Conservation (phyloP, 192 early-diverging fungal genomes). For the Pilaira anomala region DNA sequence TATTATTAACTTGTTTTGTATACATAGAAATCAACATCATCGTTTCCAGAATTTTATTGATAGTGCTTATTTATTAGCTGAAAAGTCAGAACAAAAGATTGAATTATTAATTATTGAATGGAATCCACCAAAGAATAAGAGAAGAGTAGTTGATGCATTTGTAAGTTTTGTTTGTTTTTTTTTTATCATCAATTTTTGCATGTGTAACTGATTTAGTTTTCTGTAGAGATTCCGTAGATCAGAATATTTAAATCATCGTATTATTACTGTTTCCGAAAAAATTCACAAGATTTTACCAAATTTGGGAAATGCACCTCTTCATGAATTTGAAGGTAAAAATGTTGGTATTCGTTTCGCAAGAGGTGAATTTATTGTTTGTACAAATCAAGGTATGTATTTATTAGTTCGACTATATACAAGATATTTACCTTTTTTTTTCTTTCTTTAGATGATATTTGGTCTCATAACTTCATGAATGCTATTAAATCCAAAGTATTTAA, state of each 20-base stretch:
- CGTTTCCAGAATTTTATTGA: conserved; percentile 35
- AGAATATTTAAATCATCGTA: conserved; percentile 26
- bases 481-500: conserved; percentile 19
- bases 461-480: conserved; percentile 31
- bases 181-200: not conserved
- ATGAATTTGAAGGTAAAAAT: conserved; percentile 35
- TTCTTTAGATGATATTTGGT: conserved; percentile 35
- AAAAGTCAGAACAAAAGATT: conserved; percentile 16
- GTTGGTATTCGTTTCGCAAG: conserved; percentile 33
- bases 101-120: conserved; percentile 32
- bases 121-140: conserved; percentile 24
- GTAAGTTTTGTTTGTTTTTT: not conserved
- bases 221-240: conserved; percentile 28
- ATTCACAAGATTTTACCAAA: conserved; percentile 31
- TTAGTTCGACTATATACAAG: too few relatives aligned
- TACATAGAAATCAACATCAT: conserved; percentile 27
- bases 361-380: conserved; percentile 33
- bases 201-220: not conserved
- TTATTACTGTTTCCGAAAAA: conserved; percentile 26
- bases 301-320: conserved; percentile 22
- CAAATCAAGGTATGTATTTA: conserved; percentile 29
- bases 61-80: conserved; percentile 25
- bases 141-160: conserved; percentile 21
- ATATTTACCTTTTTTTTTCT: too few relatives aligned
- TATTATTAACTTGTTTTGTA: conserved; percentile 14